A percentile compares a stretch with the other conserved stretches of the same genome.
Conservation (phyloP, 129 eudicot species). For the Chrysanthemum seticuspe region DNA sequence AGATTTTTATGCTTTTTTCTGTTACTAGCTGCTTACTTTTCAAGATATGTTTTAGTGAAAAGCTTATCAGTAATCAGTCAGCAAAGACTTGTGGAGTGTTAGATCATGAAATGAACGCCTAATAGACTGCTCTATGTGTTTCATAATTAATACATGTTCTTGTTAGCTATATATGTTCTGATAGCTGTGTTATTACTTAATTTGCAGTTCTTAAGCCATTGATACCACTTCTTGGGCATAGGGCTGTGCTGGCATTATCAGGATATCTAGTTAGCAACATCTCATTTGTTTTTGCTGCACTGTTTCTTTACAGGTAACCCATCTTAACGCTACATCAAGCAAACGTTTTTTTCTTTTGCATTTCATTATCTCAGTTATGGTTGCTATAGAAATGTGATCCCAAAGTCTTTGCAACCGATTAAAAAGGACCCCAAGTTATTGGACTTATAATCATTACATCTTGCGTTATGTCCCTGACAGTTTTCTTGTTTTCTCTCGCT, state of each 20-base stretch:
- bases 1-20: too few species aligned
- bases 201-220: slow-evolving; percentile 72
- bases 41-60: too few species aligned
- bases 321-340: not conserved
- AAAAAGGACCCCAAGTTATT: not conserved
- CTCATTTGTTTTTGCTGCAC: slow-evolving; percentile 70
- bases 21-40: too few species aligned
- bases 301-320: slow-evolving; percentile 63
- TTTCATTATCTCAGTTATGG: not conserved
- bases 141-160: not conserved
- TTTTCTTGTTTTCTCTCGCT: slow-evolving; percentile 29
- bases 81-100: too few species aligned
- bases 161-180: not conserved
- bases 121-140: slow-evolving; percentile 4
- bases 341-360: not conserved
- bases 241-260: slow-evolving; percentile 81
- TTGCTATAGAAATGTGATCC: not conserved
- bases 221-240: slow-evolving; percentile 75
- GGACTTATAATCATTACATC: slow-evolving; percentile 5
- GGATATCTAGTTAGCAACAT: slow-evolving; percentile 69
- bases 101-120: not conserved
- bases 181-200: slow-evolving; percentile 7
- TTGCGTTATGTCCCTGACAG: slow-evolving; percentile 21
- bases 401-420: not conserved
- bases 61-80: too few species aligned